Evolutionary conservation across 1,284 basidiomycete genomes (phyloP).

Genomic region (Caloboletus firmus): DNA sequence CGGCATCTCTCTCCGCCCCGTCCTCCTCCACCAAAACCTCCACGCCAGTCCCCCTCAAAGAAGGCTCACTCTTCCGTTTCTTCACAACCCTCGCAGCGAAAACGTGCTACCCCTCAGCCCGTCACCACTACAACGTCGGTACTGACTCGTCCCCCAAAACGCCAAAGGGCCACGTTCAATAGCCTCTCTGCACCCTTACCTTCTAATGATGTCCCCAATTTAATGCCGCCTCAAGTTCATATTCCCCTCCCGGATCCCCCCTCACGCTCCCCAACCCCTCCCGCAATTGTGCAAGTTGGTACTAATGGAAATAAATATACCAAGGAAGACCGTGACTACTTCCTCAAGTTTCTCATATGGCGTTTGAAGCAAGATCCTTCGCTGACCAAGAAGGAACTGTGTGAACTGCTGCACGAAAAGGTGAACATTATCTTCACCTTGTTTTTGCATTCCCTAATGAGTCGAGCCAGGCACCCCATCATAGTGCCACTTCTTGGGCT

Average conservation of each 20-base stretch:
- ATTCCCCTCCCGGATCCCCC: slow-evolving; percentile 58
- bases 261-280: slow-evolving; percentile 66
- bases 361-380: slow-evolving; percentile 51
- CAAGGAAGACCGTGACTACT: slow-evolving; percentile 59
- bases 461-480: slow-evolving; percentile 56
- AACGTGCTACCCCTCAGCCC: slow-evolving; percentile 21
- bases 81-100: slow-evolving; percentile 21
- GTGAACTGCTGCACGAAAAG: slow-evolving; percentile 54
- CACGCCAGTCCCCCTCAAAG: slow-evolving; percentile 14
- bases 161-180: slow-evolving; percentile 48
- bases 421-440: slow-evolving; percentile 24
- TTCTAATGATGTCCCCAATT: slow-evolving; percentile 39
- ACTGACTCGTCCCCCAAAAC: slow-evolving; percentile 32
- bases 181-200: slow-evolving; percentile 51
- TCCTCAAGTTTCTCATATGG: slow-evolving; percentile 64
- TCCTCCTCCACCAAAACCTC: neutral
- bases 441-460: slow-evolving; percentile 10
- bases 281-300: slow-evolving; percentile 45
- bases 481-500: slow-evolving; percentile 55
- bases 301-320: slow-evolving; percentile 59
- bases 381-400: slow-evolving; percentile 53
- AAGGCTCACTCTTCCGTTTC: slow-evolving; percentile 10
- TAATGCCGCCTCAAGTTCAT: slow-evolving; percentile 56
- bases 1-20: slow-evolving; percentile 22
- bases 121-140: slow-evolving; percentile 16